phyloP scores from a whole-genome alignment of 176 grass and related monocot genomes.

The Carex cristatella region DNA sequence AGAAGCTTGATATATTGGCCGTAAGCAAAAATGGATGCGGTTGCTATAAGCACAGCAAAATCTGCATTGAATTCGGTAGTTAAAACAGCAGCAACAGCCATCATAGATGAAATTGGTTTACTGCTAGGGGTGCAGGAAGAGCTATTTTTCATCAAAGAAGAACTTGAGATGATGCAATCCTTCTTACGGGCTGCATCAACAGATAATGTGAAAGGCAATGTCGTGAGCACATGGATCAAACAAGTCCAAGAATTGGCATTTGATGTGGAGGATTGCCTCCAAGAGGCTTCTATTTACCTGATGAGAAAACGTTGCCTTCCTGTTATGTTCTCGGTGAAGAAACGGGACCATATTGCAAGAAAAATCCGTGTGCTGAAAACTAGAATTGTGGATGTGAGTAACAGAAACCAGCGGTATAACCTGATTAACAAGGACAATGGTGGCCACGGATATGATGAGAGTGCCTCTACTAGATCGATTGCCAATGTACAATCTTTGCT shows the following conservation, averaged over 20 bases:
- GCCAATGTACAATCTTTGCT: neutral
- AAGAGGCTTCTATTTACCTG: neutral
- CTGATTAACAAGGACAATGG: neutral
- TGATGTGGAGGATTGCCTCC: conserved; percentile 33
- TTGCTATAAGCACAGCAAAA: neutral
- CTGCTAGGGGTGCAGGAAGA: conserved; percentile 23
- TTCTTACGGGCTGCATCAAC: conserved; percentile 11
- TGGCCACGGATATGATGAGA: too few species aligned
- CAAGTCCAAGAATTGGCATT: conserved; percentile 36
- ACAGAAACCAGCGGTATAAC: conserved; percentile 1
- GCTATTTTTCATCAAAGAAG: conserved; percentile 18
- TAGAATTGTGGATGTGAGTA: conserved; percentile 27
- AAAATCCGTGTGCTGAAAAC: conserved; percentile 17
- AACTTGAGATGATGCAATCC: conserved; percentile 37
- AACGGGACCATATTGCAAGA: neutral
- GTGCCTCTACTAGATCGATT: neutral
- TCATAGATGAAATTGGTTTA: conserved; percentile 21
- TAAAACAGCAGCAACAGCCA: neutral
- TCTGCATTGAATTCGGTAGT: conserved; percentile 1
- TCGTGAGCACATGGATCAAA: conserved; percentile 30
- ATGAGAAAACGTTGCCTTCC: neutral
- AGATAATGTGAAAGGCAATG: neutral
- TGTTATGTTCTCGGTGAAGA: rapidly evolving
- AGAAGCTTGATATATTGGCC: neutral
- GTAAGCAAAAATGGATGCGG: conserved; percentile 2